Base-by-base conservation (phyloP, 2,329 filamentous ascomycete genomes). In the Ceratocystis variospora region DNA sequence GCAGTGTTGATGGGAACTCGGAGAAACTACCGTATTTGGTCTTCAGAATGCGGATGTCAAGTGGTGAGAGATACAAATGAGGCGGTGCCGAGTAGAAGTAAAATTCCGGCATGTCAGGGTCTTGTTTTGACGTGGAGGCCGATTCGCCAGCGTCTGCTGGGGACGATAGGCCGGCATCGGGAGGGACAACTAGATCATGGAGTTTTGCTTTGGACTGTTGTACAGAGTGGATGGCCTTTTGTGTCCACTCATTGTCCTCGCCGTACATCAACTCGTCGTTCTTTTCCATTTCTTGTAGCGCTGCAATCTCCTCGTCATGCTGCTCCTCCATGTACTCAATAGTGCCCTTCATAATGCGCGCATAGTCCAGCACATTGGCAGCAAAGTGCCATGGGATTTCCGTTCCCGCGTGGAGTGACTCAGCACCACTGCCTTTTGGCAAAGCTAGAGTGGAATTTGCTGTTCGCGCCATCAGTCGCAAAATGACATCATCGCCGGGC, bases 321-420 rank as follows among this genome's bases (percentile, higher is more conserved):
- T 97, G 89, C 64, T 84, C 80, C 12, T 79, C 74, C 87, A 99
- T 93, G 73, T 99, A 99, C 44, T 88, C 86, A 71, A 88, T 85
- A 3, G 90, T 93, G 5, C 92, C 94, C 73, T 93, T 96, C 89
- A 99, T 96, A 66, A 97, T 87, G 48, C 92, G 85, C 17, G 92
- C 90, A 75, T 96, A 99, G 73, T 99, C 94, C 73, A 95, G 82
- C 45, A 96, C 91, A 71, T 96, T 95, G 8, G 90, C 91, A 5
- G 90, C 90, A 76, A 94, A 91, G 74, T 95, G 90, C 94, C 94
- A 99, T 0, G 94, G 94, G 45, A 97, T 84, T 71, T 92, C 88
- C 63, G 93, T 86, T 7, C 83, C 83, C 22, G 83, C 81, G 37
- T 82, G 81, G 33, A 90, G 79, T 2, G 84, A 80, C 70, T 94